A percentile compares a stretch with the other conserved stretches of the same genome.
Conservation (phyloP, 768 basidiomycete species). For the Termitomyces sp. region DNA sequence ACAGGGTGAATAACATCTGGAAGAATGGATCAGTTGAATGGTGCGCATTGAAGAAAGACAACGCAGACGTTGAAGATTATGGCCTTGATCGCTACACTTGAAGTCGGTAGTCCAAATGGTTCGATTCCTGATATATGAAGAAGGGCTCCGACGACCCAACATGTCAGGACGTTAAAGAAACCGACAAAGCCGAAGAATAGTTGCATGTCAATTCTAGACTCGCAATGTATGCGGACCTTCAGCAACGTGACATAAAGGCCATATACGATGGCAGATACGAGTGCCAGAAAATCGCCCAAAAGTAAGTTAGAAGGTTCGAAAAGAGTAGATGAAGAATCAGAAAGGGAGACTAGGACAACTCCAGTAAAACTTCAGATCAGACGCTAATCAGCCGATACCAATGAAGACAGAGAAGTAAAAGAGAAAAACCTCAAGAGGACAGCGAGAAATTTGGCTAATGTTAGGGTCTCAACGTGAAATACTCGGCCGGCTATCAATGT, state of each 20-base stretch:
- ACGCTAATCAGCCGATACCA: neutral
- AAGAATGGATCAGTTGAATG: neutral
- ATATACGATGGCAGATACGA: slow-evolving; percentile 74
- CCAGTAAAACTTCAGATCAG: slow-evolving; percentile 59
- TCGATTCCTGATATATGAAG: slow-evolving; percentile 67
- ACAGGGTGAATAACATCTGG: slow-evolving; percentile 80
- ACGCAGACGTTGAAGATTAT: slow-evolving; percentile 34
- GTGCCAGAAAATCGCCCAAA: slow-evolving; percentile 77
- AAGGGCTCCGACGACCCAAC: slow-evolving; percentile 65
- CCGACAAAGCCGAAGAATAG: slow-evolving; percentile 88
- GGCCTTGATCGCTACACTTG: slow-evolving; percentile 25
- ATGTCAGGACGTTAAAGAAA: slow-evolving; percentile 63
- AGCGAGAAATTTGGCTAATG: slow-evolving; percentile 65
- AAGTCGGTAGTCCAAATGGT: slow-evolving; percentile 53
- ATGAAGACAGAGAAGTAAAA: neutral
- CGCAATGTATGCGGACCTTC: slow-evolving; percentile 70
- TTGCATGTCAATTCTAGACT: slow-evolving; percentile 80
- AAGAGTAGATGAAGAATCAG: slow-evolving; percentile 48
- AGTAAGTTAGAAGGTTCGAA: slow-evolving; percentile 26
- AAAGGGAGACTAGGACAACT: slow-evolving; percentile 82
- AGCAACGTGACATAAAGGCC: slow-evolving; percentile 76
- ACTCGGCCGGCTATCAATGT: slow-evolving; percentile 81
- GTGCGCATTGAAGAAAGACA: neutral
- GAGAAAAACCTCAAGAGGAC: slow-evolving; percentile 68
- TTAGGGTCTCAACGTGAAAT: slow-evolving; percentile 76